Percentiles rank a stretch among this genome's conserved stretches.
phyloP scores from a whole-genome alignment of 306 rosid species.

The Amphicarpaea edgeworthii region DNA sequence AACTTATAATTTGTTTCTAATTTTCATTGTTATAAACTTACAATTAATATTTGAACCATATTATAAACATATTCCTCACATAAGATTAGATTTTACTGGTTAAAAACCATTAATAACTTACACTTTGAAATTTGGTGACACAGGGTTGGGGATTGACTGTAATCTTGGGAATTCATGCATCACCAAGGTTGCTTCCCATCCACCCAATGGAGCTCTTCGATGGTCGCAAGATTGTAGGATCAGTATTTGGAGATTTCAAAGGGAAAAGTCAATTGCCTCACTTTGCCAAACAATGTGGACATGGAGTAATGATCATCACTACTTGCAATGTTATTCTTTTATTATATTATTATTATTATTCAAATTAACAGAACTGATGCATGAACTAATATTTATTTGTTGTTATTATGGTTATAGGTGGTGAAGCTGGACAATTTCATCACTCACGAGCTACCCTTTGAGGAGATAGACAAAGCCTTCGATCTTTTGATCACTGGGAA shows the following conservation, averaged over 20 bases:
- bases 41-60: neutral
- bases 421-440: constrained; percentile 76
- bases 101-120: neutral
- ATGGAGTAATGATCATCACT: constrained; percentile 58
- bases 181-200: constrained; percentile 70
- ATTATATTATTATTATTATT: neutral
- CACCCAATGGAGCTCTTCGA: constrained; percentile 88
- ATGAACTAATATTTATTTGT: constrained; percentile 19
- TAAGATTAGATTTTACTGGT: neutral
- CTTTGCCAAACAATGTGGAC: constrained; percentile 70
- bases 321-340: neutral
- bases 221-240: constrained; percentile 66
- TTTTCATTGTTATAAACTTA: constrained; percentile 12
- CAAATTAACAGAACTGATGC: constrained; percentile 4
- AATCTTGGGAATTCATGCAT: constrained; percentile 70
- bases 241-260: constrained; percentile 85
- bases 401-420: constrained; percentile 59
- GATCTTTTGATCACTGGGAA: constrained; percentile 67
- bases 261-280: constrained; percentile 75
- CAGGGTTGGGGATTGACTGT: constrained; percentile 90
- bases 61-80: neutral
- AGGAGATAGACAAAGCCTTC: constrained; percentile 76
- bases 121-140: neutral
- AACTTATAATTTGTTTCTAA: too few relatives aligned
- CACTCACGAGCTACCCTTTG: constrained; percentile 86